A percentile compares a stretch with the other conserved stretches of the same genome.
Evolutionary conservation across 2,329 filamentous ascomycete species (phyloP).

Genomic region (Calonectria henricotiae): DNA sequence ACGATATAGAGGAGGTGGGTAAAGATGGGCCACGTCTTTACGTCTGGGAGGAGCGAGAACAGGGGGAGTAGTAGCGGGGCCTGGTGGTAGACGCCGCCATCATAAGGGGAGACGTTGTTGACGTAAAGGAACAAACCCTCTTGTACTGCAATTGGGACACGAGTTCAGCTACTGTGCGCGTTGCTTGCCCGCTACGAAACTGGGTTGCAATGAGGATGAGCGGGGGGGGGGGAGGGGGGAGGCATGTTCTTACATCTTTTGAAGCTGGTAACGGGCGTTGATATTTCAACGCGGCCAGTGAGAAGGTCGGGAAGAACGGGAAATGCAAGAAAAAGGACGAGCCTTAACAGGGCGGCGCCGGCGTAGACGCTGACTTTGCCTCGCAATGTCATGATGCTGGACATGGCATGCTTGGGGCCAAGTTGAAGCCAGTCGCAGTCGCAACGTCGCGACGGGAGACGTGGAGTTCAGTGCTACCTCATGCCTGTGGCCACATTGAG

Average conservation of each 20-base stretch:
- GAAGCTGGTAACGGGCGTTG: conserved; percentile 97
- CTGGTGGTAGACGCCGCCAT: conserved; percentile 88
- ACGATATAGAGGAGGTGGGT: conserved; percentile 86
- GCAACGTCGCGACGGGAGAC: conserved; percentile 49
- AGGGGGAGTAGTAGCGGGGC: conserved; percentile 92
- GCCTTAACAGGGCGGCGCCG: conserved; percentile 83
- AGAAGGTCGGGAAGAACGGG: conserved; percentile 88
- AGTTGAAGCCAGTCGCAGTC: conserved; percentile 40
- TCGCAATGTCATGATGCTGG: conserved; percentile 60
- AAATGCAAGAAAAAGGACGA: conserved; percentile 86
- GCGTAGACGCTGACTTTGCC: conserved; percentile 75
- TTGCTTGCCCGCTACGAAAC: neutral
- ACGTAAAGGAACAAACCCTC: conserved; percentile 97
- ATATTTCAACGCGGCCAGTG: conserved; percentile 94
- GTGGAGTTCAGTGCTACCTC: conserved; percentile 37
- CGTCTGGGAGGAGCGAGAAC: conserved; percentile 88
- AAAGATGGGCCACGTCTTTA: conserved; percentile 77
- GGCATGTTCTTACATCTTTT: conserved; percentile 84
- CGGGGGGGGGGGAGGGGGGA: conserved; percentile 45
- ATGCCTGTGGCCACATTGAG: conserved; percentile 54
- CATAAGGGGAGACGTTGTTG: conserved; percentile 96
- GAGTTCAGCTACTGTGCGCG: conserved; percentile 1
- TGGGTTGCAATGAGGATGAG: conserved; percentile 4
- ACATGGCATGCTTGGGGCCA: conserved; percentile 57
- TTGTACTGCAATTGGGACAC: conserved; percentile 65